Evolutionary conservation across 2,329 filamentous ascomycete species (phyloP), one percentile per base, ranked within the genome.

Genomic region (Chalara sp.): DNA sequence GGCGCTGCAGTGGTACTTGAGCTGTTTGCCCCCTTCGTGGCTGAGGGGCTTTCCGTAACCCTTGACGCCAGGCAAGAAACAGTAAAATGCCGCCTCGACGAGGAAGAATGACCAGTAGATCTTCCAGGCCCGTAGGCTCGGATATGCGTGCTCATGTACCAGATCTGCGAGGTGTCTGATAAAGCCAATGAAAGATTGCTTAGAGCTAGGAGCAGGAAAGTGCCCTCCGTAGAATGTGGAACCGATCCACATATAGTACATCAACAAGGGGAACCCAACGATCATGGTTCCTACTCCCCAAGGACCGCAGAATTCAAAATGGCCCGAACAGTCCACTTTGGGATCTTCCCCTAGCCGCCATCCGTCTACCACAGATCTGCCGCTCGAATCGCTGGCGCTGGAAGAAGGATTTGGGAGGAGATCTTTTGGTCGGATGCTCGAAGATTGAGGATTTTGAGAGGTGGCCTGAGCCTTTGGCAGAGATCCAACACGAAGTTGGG

Each of bases 221-320:
- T 87, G 83, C 60, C 92, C 92, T 65, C 89, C 75, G 72, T 96
- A 97, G 72, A 92, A 96, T 47, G 84, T 91, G 32, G 92, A 87
- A 47, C 93, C 93, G 68, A 95, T 84, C 90, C 91, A 97, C 91
- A 97, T 96, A 73, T 96, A 97, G 79, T 89, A 96, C 92, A 97
- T 97, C 61, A 99, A 79, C 35, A 84, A 56, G n/a, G 93, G 93
- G 70, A 97, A 99, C 44, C 86, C 82, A 56, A 90, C 78, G 89
- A 97, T 97, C 81, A 96, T 89, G 59, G 80, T 74, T 10, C 79
- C 71, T 41, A 91, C 86, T 49, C 92, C 92, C 12, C 78, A 66
- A 4, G 88, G 83, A 52, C 93, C 93, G 56, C 92, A 92, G 65
- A 97, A 99, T 67, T 99, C 93, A 60, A 81, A 79, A 56, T 79